Evolutionary conservation across 768 basidiomycete species (phyloP).

Genomic region (Tulasnella sp.): DNA sequence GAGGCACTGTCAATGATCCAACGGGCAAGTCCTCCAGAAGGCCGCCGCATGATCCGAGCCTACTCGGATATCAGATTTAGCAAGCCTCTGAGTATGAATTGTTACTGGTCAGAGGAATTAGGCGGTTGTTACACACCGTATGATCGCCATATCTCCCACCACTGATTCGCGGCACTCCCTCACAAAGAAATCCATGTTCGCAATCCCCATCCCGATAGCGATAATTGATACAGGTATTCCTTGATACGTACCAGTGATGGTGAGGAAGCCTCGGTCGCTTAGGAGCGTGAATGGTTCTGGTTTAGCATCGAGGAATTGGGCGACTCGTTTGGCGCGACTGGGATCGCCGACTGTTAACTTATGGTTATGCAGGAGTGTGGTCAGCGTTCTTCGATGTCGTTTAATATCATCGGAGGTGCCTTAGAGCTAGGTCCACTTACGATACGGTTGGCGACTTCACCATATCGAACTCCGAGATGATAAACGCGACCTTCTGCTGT

Average conservation of each 20-base stretch:
- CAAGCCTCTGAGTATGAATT: background rate
- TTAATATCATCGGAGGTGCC: background rate
- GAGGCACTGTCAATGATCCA: conserved; percentile 67
- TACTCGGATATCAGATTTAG: conserved; percentile 23
- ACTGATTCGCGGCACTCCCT: conserved; percentile 69
- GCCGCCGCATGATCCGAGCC: conserved; percentile 74
- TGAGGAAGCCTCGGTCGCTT: conserved; percentile 68
- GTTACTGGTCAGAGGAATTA: background rate
- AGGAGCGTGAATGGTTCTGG: conserved; percentile 39
- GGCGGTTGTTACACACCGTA: conserved; percentile 31
- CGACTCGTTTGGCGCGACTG: conserved; percentile 52
- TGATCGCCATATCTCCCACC: conserved; percentile 46
- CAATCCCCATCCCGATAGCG: conserved; percentile 73
- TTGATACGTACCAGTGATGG: conserved; percentile 56
- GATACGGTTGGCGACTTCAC: conserved; percentile 74
- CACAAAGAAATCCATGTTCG: conserved; percentile 80
- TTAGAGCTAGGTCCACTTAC: conserved; percentile 29
- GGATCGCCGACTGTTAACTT: conserved; percentile 72
- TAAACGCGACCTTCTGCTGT: conserved; percentile 66
- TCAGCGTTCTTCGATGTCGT: background rate
- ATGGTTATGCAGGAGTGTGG: background rate
- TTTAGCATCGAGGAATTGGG: conserved; percentile 44
- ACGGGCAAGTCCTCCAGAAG: conserved; percentile 51
- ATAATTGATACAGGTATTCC: conserved; percentile 58
- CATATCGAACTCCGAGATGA: conserved; percentile 62